Evolutionary conservation across 805 yeast genomes (phyloP), one percentile per base, ranked within the genome.

Genomic region (Groenewaldozyma tartarivorans): DNA sequence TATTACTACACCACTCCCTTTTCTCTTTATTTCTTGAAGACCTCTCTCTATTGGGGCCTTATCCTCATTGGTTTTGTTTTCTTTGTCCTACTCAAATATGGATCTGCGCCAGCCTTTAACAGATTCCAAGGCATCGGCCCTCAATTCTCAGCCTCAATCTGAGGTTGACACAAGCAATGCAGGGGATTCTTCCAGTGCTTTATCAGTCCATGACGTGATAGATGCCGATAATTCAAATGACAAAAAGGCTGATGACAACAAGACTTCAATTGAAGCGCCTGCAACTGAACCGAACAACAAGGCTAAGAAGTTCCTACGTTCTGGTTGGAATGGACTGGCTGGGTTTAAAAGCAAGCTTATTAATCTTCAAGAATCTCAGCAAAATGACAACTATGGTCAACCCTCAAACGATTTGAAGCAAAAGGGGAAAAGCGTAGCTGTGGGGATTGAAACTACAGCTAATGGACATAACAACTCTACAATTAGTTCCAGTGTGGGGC

Each of bases 51-150:
- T n/a, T n/a, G n/a, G n/a, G n/a, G n/a, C n/a, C n/a, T n/a, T n/a
- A n/a, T n/a, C n/a, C n/a, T n/a, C n/a, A n/a, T n/a, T n/a, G n/a
- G n/a, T n/a, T n/a, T n/a, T n/a, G n/a, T n/a, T n/a, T n/a, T n/a
- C n/a, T n/a, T 36, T 36, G 17, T 36, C 39, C 16, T 18, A 36
- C 24, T 30, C 34, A n/a, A 20, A 15, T 19, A 33, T 20, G 13
- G 20, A 9, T 19, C 5, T 24, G 15, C 39, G 36, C 15, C 31
- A 15, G n/a, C 36, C 36, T 11, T 36, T 36, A 17, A 7, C 9
- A 5, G 34, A 36, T 36, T 11, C 38, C 13, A 24, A 24, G 29
- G 11, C 29, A 24, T 9, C 7, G 11, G 29, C 7, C 29, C 29
- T 24, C 29, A 24, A 24, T 13, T 24, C 29, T 7, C 13, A 9